Evolutionary conservation across 2,329 filamentous ascomycete genomes (phyloP), one percentile per base, ranked within the genome.

Genomic region (Fusarium napiforme): DNA sequence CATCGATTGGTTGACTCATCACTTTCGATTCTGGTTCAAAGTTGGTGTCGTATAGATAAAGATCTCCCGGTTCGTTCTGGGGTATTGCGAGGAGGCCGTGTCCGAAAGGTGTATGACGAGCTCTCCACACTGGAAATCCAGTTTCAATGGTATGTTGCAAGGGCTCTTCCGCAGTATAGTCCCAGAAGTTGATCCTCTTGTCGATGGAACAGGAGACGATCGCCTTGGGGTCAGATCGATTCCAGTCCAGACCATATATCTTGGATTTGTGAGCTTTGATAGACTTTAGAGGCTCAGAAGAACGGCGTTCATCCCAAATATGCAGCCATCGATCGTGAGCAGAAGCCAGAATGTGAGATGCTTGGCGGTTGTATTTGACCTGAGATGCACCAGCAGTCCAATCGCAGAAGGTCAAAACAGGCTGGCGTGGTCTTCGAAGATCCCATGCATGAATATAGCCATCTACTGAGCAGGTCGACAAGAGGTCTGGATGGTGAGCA

Each of bases 201-300:
- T 98, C 95, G 55, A 98, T 85, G 3, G 95, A 97, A 81, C 95
- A 98, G 6, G 95, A 98, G 10, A 94, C 90, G 57, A 98, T 86
- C 40, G 90, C 91, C 15, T 90, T 92, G 4, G 90, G 83, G 53
- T 91, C 87, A 18, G 92, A 92, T 58, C 96, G 90, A 79, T 97
- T 97, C 96, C 96, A 98, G 82, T 98, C 96, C 39, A 98, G 87
- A 34, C 96, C 96, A 79, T 98, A 98, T 67, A 98, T 97, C 82
- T 97, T 98, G 42, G 95, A 97, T 37, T 90, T 90, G 78, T 98
- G 95, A 1, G 95, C 96, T 78, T 92, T 91, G 71, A 98, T 97
- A 21, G 94, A 96, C 68, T 91, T 91, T 47, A 98, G 83, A 9
- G 95, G 95, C 66, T 90, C 87, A 7, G 93, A 92, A 2, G 94